Conservation (phyloP, 2,329 filamentous ascomycete species). For the Xylaria sp. region DNA sequence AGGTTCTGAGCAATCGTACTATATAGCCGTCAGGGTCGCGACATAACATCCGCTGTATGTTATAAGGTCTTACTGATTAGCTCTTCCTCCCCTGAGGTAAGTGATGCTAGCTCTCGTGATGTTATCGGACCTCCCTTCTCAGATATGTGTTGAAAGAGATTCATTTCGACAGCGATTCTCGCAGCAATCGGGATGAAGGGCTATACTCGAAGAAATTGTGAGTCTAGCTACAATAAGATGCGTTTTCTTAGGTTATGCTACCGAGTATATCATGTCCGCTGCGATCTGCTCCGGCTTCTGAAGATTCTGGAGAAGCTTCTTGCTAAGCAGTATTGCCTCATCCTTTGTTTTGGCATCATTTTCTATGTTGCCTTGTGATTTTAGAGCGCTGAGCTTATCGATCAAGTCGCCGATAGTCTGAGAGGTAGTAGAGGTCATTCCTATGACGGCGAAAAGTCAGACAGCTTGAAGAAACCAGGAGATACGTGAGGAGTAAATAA, state of each 20-base stretch:
- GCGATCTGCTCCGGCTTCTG: constrained; percentile 24
- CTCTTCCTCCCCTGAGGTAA: constrained; percentile 22
- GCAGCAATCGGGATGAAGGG: constrained; percentile 40
- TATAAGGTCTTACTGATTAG: constrained; percentile 33
- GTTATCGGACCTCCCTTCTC: constrained; percentile 34
- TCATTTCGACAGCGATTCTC: constrained; percentile 41
- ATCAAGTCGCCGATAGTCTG: neutral
- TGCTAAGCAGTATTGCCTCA: constrained; percentile 2
- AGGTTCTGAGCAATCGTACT: constrained; percentile 36
- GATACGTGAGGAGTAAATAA: neutral
- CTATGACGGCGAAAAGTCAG: neutral
- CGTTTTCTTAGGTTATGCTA: neutral
- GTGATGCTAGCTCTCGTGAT: constrained; percentile 38
- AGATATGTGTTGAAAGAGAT: constrained; percentile 38
- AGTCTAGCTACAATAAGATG: neutral
- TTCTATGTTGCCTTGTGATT: constrained; percentile 2
- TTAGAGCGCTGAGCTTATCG: neutral
- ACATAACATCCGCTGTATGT: neutral
- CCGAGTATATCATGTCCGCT: constrained; percentile 36
- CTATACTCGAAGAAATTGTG: constrained; percentile 26
- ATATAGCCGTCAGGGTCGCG: neutral
- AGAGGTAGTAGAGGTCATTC: neutral
- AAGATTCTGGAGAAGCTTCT: constrained; percentile 8
- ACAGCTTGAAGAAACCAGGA: neutral
- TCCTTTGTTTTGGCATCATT: constrained; percentile 1